A percentile compares a stretch with the other conserved stretches of the same genome.
Evolutionary conservation across 768 basidiomycete genomes (phyloP).

Genomic region (Psilocybe sp.): DNA sequence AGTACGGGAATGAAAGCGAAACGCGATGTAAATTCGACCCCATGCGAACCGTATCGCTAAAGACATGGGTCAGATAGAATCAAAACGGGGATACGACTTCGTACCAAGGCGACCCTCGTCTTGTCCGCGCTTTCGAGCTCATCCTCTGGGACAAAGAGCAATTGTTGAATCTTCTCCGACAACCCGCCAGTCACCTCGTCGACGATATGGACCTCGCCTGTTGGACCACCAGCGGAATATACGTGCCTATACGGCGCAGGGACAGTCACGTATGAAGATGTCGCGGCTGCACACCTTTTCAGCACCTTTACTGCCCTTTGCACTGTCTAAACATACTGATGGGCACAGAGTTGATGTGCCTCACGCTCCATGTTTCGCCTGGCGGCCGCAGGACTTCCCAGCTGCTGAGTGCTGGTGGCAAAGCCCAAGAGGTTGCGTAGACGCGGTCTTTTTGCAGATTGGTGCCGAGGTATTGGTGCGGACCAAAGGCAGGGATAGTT

Average conservation of each 20-base stretch:
- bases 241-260: slow-evolving; percentile 45
- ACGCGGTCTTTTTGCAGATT: slow-evolving; percentile 32
- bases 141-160: slow-evolving; percentile 42
- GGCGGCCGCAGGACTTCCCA: slow-evolving; percentile 35
- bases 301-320: neutral
- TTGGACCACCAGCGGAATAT: slow-evolving; percentile 51
- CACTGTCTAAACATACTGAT: slow-evolving; percentile 34
- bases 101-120: slow-evolving; percentile 44
- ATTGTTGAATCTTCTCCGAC: slow-evolving; percentile 40
- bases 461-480: slow-evolving; percentile 48
- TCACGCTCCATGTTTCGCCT: slow-evolving; percentile 24
- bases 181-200: slow-evolving; percentile 36
- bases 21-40: slow-evolving; percentile 41
- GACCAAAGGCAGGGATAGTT: slow-evolving; percentile 42
- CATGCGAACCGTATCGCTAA: slow-evolving; percentile 53
- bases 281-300: slow-evolving; percentile 35
- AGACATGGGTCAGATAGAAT: neutral
- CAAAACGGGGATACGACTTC: slow-evolving; percentile 6
- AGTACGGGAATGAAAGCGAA: slow-evolving; percentile 49
- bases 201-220: slow-evolving; percentile 44
- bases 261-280: slow-evolving; percentile 49
- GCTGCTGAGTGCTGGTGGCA: slow-evolving; percentile 42
- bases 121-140: slow-evolving; percentile 47
- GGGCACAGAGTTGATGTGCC: slow-evolving; percentile 39
- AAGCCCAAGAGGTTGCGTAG: slow-evolving; percentile 51